Base-by-base conservation (phyloP, 2,329 filamentous ascomycete genomes). In the Epicoccum sorghinum region DNA sequence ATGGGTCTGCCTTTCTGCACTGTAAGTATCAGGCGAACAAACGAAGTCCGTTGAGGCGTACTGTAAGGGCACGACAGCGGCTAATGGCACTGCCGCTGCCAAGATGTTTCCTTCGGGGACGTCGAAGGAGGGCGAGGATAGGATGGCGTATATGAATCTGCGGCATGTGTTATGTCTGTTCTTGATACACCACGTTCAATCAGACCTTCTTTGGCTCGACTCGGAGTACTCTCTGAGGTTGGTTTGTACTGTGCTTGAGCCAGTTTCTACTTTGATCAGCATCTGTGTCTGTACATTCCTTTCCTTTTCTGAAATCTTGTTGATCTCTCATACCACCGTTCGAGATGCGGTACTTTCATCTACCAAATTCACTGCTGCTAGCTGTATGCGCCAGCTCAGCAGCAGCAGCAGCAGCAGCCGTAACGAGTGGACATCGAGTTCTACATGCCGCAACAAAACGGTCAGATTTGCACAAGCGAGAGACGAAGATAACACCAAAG, bases 401-500 rank as follows among this genome's bases (percentile, higher is more conserved):
- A 10, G 40, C 40, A 44, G 51, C 40, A 44, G 51, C 45, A 22
- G 38, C 4, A 7, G 46, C 57, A 9, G 47, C 66, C n/a, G 25
- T 29, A 9, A 29, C 27, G 6, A 29, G 36, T 14, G 27, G 44
- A 23, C 43, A 43, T 25, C 65, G 69, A 33, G 52, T 69, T 13
- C 59, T 75, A 36, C 68, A 62, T 38, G 72, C 72, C 22, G 72
- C 70, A 8, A 73, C 67, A 7, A 69, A 57, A 35, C 61, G 59
- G 45, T 60, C 66, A 7, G 66, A 69, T 30, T 43, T 71, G 0
- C 58, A 62, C 43, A 56, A 62, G 22, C 59, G 72, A 5, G 62
- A 61, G 12, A 41, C 61, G 37, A 65, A 64, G 42, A 72, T 74
- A 14, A 47, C 52, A 23, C 65, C 59, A 24, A 69, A 52, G 5